A percentile compares a stretch with the other conserved stretches of the same genome.
These are phyloP conservation scores for Ceratocystis huliohia DNA, from an alignment of 2,329 filamentous ascomycete genomes.

Conservation along the genomic window DNA sequence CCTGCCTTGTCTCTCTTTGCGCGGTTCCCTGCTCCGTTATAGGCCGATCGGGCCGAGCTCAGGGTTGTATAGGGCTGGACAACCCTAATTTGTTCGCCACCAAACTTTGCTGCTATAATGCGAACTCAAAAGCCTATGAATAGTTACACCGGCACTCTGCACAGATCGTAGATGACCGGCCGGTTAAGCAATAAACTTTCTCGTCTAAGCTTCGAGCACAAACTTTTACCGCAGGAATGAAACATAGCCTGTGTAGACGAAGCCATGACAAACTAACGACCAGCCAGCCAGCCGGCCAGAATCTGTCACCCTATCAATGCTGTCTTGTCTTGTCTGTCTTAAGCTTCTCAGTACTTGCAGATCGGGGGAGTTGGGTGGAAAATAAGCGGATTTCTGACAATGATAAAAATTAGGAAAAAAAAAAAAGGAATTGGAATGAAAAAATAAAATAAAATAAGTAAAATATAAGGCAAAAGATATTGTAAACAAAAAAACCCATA, in stretches of 20 bases:
- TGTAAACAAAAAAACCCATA: not conserved
- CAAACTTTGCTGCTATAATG: not conserved
- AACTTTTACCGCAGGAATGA: not conserved
- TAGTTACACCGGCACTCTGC: not conserved
- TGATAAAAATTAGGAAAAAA: not conserved
- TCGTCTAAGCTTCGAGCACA: not conserved
- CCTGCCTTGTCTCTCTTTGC: not conserved
- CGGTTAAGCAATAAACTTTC: not conserved
- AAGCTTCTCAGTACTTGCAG: not conserved
- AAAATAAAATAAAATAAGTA: not conserved
- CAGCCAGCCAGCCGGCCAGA: not conserved
- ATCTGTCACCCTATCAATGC: not conserved
- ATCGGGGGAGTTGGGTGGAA: not conserved
- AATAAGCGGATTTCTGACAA: not conserved
- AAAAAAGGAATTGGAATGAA: not conserved
- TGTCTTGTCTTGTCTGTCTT: not conserved
- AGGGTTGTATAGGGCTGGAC: constrained; percentile 5
- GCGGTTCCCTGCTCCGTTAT: not conserved
- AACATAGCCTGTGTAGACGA: not conserved
- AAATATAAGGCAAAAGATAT: not conserved
- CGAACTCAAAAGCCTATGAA: not conserved
- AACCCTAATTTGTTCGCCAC: not conserved
- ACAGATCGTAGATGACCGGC: not conserved
- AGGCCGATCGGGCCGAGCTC: constrained; percentile 5
- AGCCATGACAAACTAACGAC: not conserved